These are phyloP conservation scores for Dovyalis caffra DNA, from an alignment of 345 rosid genomes.

Conservation along the genomic window DNA sequence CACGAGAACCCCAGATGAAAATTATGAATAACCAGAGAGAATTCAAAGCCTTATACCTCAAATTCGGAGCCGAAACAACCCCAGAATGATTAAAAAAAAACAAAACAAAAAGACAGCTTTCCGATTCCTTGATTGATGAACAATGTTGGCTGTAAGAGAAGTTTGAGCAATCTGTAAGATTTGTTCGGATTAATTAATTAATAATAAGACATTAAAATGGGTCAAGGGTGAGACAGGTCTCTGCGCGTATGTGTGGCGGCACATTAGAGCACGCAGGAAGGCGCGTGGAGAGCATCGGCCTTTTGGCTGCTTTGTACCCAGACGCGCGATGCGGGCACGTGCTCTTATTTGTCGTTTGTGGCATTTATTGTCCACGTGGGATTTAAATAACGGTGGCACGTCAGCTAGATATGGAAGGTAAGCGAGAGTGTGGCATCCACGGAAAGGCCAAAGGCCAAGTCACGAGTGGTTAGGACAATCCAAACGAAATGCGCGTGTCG, in stretches of 20 bases:
- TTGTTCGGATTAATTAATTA: neutral
- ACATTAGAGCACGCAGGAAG: too few species aligned
- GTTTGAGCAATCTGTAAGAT: neutral
- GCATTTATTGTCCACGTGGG: neutral
- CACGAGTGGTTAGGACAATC: neutral
- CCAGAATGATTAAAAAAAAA: too few species aligned
- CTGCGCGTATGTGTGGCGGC: slow-evolving; percentile 5
- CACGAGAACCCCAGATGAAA: neutral
- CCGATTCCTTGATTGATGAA: neutral
- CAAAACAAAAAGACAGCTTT: neutral
- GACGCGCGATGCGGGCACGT: slow-evolving; percentile 3
- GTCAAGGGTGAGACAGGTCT: neutral
- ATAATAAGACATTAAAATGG: neutral
- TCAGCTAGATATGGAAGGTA: neutral
- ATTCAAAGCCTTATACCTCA: neutral
- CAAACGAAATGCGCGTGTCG: too few species aligned
- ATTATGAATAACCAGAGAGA: neutral
- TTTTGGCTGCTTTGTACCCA: neutral
- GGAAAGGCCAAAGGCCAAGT: neutral
- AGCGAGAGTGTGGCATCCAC: neutral
- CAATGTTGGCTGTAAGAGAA: neutral
- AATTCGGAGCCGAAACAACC: neutral
- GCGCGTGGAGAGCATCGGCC: slow-evolving; percentile 11
- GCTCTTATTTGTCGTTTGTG: neutral
- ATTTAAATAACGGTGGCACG: neutral